These are phyloP conservation scores for Leccinum longicurvipes DNA, from an alignment of 768 basidiomycete genomes.

Conservation along the genomic window DNA sequence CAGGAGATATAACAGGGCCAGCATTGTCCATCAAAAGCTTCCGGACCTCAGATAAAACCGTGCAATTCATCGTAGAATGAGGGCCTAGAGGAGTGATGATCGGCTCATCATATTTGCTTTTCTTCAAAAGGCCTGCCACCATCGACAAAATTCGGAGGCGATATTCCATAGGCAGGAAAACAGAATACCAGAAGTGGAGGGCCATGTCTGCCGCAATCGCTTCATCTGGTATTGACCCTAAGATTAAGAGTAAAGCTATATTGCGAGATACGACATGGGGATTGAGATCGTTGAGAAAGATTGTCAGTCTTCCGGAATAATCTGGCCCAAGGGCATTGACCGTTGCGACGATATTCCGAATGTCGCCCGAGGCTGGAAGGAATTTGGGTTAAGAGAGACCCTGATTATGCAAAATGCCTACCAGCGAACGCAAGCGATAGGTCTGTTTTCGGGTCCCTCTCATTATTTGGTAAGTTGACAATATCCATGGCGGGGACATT, in stretches of 20 bases:
- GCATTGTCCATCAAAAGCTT: slow-evolving; percentile 15
- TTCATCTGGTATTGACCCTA: slow-evolving; percentile 35
- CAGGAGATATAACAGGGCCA: slow-evolving; percentile 14
- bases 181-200: slow-evolving; percentile 49
- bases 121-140: slow-evolving; percentile 18
- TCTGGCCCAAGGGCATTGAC: slow-evolving; percentile 41
- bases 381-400: not conserved
- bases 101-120: not conserved
- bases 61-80: slow-evolving; percentile 17
- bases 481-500: slow-evolving; percentile 36
- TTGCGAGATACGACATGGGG: slow-evolving; percentile 37
- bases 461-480: slow-evolving; percentile 26
- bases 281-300: slow-evolving; percentile 42
- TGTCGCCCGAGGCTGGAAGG: slow-evolving; percentile 45
- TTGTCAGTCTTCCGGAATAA: slow-evolving; percentile 37
- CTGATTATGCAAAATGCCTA: slow-evolving; percentile 1
- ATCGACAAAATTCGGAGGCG: slow-evolving; percentile 16
- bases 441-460: slow-evolving; percentile 13
- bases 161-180: slow-evolving; percentile 37
- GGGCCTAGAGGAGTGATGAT: slow-evolving; percentile 10
- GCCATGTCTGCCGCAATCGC: slow-evolving; percentile 40
- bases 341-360: slow-evolving; percentile 42
- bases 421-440: slow-evolving; percentile 27
- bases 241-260: slow-evolving; percentile 39
- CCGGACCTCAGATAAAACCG: slow-evolving; percentile 3